phyloP scores from a whole-genome alignment of 2,329 filamentous ascomycete species.

The Colletotrichum graminicola region DNA sequence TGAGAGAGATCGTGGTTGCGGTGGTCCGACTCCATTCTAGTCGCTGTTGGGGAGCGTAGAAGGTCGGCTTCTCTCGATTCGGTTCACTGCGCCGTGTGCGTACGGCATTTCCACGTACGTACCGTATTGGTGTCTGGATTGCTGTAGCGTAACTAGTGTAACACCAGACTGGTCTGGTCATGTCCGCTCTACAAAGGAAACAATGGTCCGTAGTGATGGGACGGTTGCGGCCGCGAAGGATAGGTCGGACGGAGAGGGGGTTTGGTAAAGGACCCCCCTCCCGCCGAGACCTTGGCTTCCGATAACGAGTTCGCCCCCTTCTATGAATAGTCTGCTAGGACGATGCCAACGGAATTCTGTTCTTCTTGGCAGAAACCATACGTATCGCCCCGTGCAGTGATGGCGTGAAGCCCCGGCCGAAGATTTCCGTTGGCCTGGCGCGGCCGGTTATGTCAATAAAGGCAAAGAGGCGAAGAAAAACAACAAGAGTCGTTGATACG shows the following conservation, averaged over 20 bases:
- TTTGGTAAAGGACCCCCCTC: slow-evolving; percentile 21
- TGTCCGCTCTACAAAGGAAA: background rate
- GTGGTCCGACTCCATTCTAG: background rate
- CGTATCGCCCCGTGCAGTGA: background rate
- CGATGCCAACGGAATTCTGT: too few relatives aligned
- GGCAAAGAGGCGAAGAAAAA: background rate
- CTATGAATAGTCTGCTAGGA: background rate
- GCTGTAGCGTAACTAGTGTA: background rate
- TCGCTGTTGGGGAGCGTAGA: slow-evolving; percentile 19
- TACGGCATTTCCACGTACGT: background rate
- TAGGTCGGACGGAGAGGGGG: background rate
- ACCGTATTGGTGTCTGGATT: background rate
- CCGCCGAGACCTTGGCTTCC: slow-evolving; percentile 23
- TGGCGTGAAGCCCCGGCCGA: background rate
- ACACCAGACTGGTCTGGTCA: slow-evolving; percentile 6
- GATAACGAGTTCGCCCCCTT: background rate
- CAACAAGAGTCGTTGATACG: background rate
- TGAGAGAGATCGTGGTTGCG: background rate
- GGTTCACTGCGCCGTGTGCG: background rate
- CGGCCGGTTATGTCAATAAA: background rate
- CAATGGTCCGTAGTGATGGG: background rate
- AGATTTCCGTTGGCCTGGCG: background rate
- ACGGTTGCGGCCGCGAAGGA: slow-evolving; percentile 13
- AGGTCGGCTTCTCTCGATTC: background rate
- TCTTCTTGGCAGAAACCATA: background rate